Evolutionary conservation across 306 rosid genomes (phyloP).

Genomic region (Spatholobus suberectus): DNA sequence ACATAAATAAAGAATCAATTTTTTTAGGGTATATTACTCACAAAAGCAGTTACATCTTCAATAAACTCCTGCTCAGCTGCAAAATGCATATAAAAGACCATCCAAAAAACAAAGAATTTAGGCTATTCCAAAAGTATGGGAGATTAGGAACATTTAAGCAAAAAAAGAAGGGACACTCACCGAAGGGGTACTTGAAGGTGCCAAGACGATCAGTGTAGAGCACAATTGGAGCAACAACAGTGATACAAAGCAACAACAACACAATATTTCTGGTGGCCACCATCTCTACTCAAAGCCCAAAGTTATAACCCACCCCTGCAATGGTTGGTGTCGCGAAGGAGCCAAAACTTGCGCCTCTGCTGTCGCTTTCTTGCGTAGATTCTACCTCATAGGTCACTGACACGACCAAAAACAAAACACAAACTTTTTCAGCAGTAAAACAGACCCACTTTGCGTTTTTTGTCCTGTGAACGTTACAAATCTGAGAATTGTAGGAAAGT

Average conservation of each 20-base stretch:
- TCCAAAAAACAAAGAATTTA: background rate
- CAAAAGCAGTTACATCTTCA: slow-evolving; percentile 61
- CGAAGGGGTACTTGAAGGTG: slow-evolving; percentile 52
- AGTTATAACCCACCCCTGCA: background rate
- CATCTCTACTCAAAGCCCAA: slow-evolving; percentile 37
- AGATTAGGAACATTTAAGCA: background rate
- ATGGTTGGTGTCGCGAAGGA: background rate
- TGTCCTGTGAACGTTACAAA: background rate
- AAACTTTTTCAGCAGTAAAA: background rate
- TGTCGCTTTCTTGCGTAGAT: background rate
- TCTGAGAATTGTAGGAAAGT: background rate
- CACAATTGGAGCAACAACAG: slow-evolving; percentile 82
- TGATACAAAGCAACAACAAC: slow-evolving; percentile 60
- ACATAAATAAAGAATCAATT: background rate
- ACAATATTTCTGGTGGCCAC: slow-evolving; percentile 67
- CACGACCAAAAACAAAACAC: background rate
- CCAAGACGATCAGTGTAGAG: slow-evolving; percentile 78
- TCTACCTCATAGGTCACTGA: slow-evolving; percentile 24
- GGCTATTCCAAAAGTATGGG: background rate
- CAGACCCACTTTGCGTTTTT: background rate
- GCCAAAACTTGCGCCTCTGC: background rate
- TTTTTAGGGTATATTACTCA: slow-evolving; percentile 45
- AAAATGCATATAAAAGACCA: background rate
- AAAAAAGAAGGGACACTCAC: slow-evolving; percentile 47
- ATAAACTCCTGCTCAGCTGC: slow-evolving; percentile 66